Evolutionary conservation across 2,329 filamentous ascomycete genomes (phyloP), one percentile per base, ranked within the genome.

Genomic region (Endocalyx cinctus): DNA sequence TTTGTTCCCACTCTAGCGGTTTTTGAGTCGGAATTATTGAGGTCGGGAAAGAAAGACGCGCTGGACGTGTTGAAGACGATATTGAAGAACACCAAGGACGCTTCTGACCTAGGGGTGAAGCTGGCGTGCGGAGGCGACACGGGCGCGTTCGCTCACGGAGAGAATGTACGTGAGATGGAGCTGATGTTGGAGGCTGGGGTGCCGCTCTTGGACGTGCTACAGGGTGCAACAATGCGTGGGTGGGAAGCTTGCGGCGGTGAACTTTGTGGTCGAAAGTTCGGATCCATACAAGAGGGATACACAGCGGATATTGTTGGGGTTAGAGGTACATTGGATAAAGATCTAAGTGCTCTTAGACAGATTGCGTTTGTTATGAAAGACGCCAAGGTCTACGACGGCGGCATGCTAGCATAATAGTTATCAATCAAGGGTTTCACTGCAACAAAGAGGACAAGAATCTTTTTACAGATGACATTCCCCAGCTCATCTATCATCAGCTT

Each of bases 351-450:
- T 2, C 38, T 77, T 18, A 59, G 70, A 33, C 63, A 59, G 37
- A 66, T 76, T 1, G 57, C 50, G 33, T 75, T 75, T 47, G 72
- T 77, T 13, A 76, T 77, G 71, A 77, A 77, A 47, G 72, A 77
- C 45, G 72, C 60, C 1, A 59, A 47, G 30, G 55, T 75, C 7
- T 75, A 68, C n/a, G n/a, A n/a, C n/a, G n/a, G n/a, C n/a, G n/a
- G n/a, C n/a, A n/a, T n/a, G n/a, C n/a, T n/a, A n/a, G n/a, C n/a
- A n/a, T n/a, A n/a, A n/a, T n/a, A n/a, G n/a, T n/a, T n/a, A n/a
- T n/a, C n/a, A n/a, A n/a, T n/a, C n/a, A n/a, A n/a, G n/a, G n/a
- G n/a, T n/a, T n/a, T n/a, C n/a, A n/a, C n/a, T n/a, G n/a, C n/a
- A n/a, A n/a, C n/a, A n/a, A n/a, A n/a, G n/a, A n/a, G n/a, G n/a